phyloP scores from a whole-genome alignment of 306 rosid genomes.

The Quercus agrifolia region DNA sequence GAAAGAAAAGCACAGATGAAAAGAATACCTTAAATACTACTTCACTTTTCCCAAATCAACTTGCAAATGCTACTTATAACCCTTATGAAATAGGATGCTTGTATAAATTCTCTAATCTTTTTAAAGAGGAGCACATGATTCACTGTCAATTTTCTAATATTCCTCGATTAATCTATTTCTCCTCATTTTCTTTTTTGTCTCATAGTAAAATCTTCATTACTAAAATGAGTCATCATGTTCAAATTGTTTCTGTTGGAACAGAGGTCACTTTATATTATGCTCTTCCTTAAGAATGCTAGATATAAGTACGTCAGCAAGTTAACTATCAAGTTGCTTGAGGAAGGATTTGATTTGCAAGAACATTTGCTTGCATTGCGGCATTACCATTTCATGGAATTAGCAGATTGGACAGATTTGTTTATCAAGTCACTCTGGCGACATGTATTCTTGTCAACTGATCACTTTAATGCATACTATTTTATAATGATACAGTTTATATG shows the following conservation, averaged over 20 bases:
- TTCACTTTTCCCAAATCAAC: not conserved
- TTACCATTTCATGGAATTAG: conserved; percentile 90
- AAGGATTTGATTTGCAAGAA: conserved; percentile 80
- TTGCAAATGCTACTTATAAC: not conserved
- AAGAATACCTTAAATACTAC: not conserved
- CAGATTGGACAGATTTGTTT: conserved; percentile 98
- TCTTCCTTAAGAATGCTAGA: conserved; percentile 60
- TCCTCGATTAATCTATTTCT: not conserved
- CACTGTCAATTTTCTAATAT: not conserved
- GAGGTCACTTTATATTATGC: conserved; percentile 18
- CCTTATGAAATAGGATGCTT: not conserved
- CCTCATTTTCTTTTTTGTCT: conserved; percentile 5
- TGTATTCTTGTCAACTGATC: conserved; percentile 41
- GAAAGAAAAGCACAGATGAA: not conserved
- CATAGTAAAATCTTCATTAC: conserved; percentile 4
- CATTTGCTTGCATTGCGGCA: conserved; percentile 85
- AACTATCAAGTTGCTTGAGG: conserved; percentile 81
- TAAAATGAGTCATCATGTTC: conserved; percentile 19
- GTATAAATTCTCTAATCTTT: not conserved
- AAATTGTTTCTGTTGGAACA: conserved; percentile 15
- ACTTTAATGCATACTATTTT: conserved; percentile 17
- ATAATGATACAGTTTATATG: not conserved
- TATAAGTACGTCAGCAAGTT: conserved; percentile 88
- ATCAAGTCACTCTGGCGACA: conserved; percentile 84
- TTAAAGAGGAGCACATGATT: not conserved